Conservation (phyloP, 768 basidiomycete genomes). For the Collybia nuda region DNA sequence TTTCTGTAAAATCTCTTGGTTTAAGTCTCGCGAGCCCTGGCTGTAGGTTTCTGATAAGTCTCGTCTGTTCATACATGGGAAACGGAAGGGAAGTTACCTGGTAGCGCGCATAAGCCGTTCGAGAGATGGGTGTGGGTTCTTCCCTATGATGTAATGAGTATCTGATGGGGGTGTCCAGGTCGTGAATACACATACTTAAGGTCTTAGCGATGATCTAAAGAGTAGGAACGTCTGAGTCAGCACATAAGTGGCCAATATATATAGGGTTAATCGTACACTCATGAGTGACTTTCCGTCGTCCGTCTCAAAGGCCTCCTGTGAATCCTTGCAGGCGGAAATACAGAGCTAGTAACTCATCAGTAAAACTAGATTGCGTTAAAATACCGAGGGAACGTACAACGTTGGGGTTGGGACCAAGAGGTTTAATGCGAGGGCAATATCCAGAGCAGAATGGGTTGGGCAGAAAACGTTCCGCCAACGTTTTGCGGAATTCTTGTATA, state of each 20-base stretch:
- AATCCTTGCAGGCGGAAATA: conserved; percentile 5
- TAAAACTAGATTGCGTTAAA: background rate
- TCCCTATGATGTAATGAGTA: background rate
- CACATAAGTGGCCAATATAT: too few relatives aligned
- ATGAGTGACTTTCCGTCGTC: background rate
- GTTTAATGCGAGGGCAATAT: background rate
- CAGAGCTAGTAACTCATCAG: background rate
- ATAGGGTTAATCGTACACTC: too few relatives aligned
- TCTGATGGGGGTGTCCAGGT: background rate
- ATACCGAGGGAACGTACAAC: background rate
- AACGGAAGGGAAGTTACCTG: background rate
- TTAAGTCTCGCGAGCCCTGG: too few relatives aligned
- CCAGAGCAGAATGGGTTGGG: background rate
- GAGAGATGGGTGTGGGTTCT: background rate
- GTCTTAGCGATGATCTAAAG: background rate
- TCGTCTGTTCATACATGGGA: too few relatives aligned
- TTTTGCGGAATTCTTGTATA: too few relatives aligned
- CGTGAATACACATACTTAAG: background rate
- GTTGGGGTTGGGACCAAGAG: background rate
- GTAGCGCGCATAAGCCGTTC: background rate
- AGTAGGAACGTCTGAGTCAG: background rate
- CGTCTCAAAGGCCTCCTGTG: background rate
- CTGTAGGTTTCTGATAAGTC: too few relatives aligned
- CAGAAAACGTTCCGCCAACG: too few relatives aligned
- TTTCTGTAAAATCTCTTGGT: too few relatives aligned